Evolutionary conservation across 176 grass and related monocot genomes (phyloP).

Genomic region (Hyparrhenia diplandra): DNA sequence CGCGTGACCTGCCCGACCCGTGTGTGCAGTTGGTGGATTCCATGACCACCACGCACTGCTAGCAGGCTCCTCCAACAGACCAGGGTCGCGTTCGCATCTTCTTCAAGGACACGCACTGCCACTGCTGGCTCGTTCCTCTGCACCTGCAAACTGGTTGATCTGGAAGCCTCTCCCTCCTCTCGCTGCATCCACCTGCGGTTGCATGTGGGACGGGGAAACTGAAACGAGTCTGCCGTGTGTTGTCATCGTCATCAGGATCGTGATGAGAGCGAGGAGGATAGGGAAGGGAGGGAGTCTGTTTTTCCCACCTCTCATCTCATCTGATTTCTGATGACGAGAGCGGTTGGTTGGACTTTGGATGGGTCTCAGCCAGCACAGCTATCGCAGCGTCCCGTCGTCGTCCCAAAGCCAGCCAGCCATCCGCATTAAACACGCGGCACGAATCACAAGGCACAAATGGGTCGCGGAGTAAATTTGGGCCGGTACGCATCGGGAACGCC

Average conservation of each 20-base stretch:
- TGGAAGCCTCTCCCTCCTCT: too few species aligned
- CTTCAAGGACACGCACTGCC: too few species aligned
- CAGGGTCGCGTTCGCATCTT: too few species aligned
- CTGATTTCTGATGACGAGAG: background rate
- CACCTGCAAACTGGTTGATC: too few species aligned
- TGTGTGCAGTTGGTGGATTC: too few species aligned
- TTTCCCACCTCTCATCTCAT: background rate
- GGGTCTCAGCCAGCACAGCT: too few species aligned
- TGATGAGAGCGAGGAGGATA: background rate
- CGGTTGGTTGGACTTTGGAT: background rate
- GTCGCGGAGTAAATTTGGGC: background rate
- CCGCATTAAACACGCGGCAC: conserved; percentile 40
- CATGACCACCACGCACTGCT: too few species aligned
- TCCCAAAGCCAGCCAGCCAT: background rate
- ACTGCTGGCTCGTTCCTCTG: too few species aligned
- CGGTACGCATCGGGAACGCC: conserved; percentile 29
- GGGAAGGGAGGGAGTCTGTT: background rate
- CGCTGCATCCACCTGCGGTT: background rate
- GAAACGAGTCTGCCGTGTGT: too few species aligned
- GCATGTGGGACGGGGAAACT: conserved; percentile 1
- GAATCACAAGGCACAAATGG: conserved; percentile 30
- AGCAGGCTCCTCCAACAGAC: too few species aligned
- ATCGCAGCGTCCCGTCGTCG: background rate
- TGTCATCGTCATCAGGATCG: background rate
- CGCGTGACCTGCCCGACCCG: too few species aligned